phyloP scores from a whole-genome alignment of 108 stramenopile species.

The Licmophora abbreviata region DNA sequence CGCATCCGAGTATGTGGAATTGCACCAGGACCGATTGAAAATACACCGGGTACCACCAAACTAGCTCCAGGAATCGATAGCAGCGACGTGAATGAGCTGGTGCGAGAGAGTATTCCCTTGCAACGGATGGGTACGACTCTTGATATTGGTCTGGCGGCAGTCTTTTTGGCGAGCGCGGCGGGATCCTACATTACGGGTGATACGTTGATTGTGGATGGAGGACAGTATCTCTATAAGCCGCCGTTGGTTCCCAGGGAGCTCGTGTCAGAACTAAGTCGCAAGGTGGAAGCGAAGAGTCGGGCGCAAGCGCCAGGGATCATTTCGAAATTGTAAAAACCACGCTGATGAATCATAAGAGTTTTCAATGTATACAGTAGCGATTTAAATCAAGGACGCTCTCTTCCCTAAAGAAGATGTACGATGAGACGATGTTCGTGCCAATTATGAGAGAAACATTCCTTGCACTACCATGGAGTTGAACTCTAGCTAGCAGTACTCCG shows the following conservation, averaged over 20 bases:
- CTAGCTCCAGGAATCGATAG: constrained; percentile 64
- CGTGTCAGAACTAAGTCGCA: constrained; percentile 60
- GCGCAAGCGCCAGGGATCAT: constrained; percentile 27
- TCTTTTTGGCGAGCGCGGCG: constrained; percentile 55
- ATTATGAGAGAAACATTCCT: too few relatives aligned
- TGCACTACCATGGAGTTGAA: too few relatives aligned
- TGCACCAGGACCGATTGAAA: constrained; percentile 88
- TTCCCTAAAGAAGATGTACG: too few relatives aligned
- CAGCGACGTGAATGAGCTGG: constrained; percentile 36
- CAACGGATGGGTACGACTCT: constrained; percentile 65
- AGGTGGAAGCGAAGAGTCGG: constrained; percentile 64
- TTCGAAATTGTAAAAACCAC: constrained; percentile 1
- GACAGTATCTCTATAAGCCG: constrained; percentile 67
- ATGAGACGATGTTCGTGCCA: too few relatives aligned
- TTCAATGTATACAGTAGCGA: too few relatives aligned
- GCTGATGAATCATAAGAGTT: too few relatives aligned
- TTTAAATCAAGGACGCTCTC: too few relatives aligned
- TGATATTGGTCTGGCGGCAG: constrained; percentile 82
- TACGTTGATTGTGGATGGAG: constrained; percentile 78
- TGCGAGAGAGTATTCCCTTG: constrained; percentile 57
- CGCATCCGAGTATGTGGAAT: constrained; percentile 86
- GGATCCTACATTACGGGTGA: constrained; percentile 63
- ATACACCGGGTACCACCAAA: constrained; percentile 93
- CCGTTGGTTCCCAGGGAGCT: constrained; percentile 73
- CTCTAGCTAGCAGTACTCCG: too few relatives aligned